Evolutionary conservation across 2,329 filamentous ascomycete species (phyloP).

Genomic region (Aureobasidium sp.): DNA sequence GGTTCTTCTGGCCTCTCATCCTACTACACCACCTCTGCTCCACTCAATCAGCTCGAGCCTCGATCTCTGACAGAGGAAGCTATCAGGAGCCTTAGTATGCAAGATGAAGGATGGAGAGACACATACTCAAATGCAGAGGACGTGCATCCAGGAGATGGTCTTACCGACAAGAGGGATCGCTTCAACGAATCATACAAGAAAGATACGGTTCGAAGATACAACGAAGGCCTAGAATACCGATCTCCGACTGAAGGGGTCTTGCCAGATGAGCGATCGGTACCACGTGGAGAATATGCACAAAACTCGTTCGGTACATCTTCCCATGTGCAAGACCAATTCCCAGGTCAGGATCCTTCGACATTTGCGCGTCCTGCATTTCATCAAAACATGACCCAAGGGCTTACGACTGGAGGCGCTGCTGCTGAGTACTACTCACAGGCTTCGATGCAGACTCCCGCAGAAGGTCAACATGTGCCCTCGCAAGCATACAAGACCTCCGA

Average conservation of each 20-base stretch:
- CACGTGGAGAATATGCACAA: not conserved
- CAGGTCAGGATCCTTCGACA: constrained; percentile 45
- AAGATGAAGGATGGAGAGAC: constrained; percentile 23
- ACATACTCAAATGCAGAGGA: not conserved
- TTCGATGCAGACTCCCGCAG: not conserved
- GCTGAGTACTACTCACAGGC: constrained; percentile 43
- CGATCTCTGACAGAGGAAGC: constrained; percentile 27
- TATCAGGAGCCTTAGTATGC: constrained; percentile 22
- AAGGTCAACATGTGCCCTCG: not conserved
- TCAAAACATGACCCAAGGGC: constrained; percentile 36
- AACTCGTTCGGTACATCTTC: constrained; percentile 16
- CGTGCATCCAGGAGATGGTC: not conserved
- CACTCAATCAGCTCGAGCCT: not conserved
- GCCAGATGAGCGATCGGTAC: not conserved
- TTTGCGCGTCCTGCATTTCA: constrained; percentile 35
- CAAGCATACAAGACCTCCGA: not conserved
- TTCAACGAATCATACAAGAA: not conserved
- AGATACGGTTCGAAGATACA: not conserved
- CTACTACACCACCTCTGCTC: constrained; percentile 29
- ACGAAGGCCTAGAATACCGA: not conserved
- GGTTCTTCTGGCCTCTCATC: constrained; percentile 25
- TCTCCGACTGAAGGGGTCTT: not conserved
- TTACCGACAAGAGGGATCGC: not conserved
- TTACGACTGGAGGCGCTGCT: constrained; percentile 48
- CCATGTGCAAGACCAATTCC: constrained; percentile 43